Conservation (phyloP, 768 basidiomycete genomes). For the Trametes coccinea region DNA sequence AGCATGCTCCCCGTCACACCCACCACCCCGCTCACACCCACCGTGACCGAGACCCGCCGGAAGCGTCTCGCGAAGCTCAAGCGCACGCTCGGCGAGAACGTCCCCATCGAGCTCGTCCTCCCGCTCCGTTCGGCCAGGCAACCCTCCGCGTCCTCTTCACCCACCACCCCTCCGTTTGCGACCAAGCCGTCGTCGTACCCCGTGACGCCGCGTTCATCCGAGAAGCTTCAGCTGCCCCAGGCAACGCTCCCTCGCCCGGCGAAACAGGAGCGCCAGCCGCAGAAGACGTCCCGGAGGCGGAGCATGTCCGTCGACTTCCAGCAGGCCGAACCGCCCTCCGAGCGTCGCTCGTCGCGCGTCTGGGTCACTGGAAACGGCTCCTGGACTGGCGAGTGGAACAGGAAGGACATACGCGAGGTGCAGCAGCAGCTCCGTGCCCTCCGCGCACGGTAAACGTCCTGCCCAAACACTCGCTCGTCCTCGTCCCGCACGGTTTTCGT, state of each 20-base stretch:
- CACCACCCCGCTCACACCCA: slow-evolving; percentile 29
- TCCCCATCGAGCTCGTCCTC: slow-evolving; percentile 57
- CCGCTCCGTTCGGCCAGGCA: slow-evolving; percentile 18
- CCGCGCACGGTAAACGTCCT: slow-evolving; percentile 1
- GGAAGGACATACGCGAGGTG: slow-evolving; percentile 39
- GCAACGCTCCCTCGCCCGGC: neutral
- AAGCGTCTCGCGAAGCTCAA: slow-evolving; percentile 58
- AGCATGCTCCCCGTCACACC: slow-evolving; percentile 20
- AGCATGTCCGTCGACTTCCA: slow-evolving; percentile 25
- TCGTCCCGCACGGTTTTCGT: neutral
- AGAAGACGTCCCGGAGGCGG: neutral
- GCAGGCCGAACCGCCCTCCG: neutral
- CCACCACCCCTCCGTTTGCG: neutral
- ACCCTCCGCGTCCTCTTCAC: neutral
- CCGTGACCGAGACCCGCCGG: slow-evolving; percentile 39
- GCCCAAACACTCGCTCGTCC: neutral
- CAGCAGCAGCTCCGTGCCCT: slow-evolving; percentile 39
- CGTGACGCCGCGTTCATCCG: neutral
- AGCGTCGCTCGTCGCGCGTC: slow-evolving; percentile 19
- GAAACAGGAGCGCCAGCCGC: neutral
- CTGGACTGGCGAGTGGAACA: slow-evolving; percentile 46
- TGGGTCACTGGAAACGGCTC: slow-evolving; percentile 26
- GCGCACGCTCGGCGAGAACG: slow-evolving; percentile 58
- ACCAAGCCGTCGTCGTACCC: neutral
- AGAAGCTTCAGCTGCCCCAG: neutral